Evolutionary conservation across 495 filamentous ascomycete species (phyloP), one percentile per base, ranked within the genome.

Genomic region (Thozetella sp.): DNA sequence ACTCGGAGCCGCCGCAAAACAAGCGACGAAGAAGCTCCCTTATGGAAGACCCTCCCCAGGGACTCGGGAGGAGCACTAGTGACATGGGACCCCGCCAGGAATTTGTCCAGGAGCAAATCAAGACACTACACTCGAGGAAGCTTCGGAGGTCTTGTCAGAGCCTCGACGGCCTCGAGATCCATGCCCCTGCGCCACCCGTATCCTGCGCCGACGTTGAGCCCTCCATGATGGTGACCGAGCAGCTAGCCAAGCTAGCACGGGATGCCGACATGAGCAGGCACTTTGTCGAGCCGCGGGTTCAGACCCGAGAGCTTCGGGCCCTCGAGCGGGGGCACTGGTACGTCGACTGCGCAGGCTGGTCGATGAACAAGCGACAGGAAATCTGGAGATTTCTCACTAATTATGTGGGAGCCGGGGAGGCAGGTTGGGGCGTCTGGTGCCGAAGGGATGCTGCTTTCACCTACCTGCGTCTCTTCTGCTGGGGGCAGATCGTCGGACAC

Each of bases 291-390:
- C 88, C 88, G 1, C 53, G 58, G n/a, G 57, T 60, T 0, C 78
- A 85, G 66, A 67, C 70, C 2, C 82, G 90, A 3, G 62, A 65
- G 0, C 73, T 90, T 0, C 73, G 81, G 10, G 69, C 68, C 0
- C 76, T 85, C 17, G 90, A 93, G 65, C 74, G 90, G 25, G 90
- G 90, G 19, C 82, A 89, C 68, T 93, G 90, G 90, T 66, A 72
- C 13, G 51, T 93, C 1, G 77, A 80, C 22, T 80, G 84, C 56
- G 60, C 68, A 3, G 59, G 72, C 12, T 86, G 81, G 83, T 62
- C 4, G 25, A 62, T 3, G 64, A 64, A 0, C 65, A 76, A 76
- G 25, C 59, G 56, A 4, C 73, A 81, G 10, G 83, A 48, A 13
- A 48, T 86, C 54, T 93, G 90, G 90, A 60, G 68, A 1, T 90